Percentiles rank a stretch among this genome's conserved stretches.
Evolutionary conservation across 148 eudicot genomes (phyloP).

Genomic region (Amaranthus palmeri): DNA sequence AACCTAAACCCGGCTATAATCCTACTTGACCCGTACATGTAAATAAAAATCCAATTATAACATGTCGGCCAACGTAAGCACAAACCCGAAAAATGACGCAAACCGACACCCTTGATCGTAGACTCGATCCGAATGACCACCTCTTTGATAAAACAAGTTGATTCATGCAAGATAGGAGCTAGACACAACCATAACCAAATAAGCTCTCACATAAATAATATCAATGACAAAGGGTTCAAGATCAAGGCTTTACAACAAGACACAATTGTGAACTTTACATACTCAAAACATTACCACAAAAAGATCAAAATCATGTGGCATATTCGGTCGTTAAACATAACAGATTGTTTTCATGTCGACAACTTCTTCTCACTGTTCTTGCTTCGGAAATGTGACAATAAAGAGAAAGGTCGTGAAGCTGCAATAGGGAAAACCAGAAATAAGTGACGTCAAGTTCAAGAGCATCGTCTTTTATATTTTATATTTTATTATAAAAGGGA

Average conservation of each 20-base stretch:
- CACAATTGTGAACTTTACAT: constrained; percentile 12
- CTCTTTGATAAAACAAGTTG: not conserved
- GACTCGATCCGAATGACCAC: too few relatives aligned
- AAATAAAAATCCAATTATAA: too few relatives aligned
- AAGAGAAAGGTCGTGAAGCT: constrained; percentile 85
- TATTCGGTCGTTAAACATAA: not conserved
- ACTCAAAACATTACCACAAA: constrained; percentile 1
- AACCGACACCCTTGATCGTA: too few relatives aligned
- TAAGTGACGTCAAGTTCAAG: not conserved
- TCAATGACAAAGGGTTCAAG: not conserved
- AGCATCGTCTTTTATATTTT: not conserved
- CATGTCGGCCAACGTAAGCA: too few relatives aligned
- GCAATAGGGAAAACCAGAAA: constrained; percentile 23
- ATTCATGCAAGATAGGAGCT: not conserved
- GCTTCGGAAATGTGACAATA: constrained; percentile 73
- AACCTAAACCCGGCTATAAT: too few relatives aligned
- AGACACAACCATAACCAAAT: not conserved
- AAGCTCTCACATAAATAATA: constrained; percentile 4
- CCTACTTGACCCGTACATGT: too few relatives aligned
- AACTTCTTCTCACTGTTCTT: constrained; percentile 67
- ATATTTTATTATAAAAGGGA: not conserved
- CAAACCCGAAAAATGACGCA: too few relatives aligned
- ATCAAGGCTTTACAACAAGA: constrained; percentile 12
- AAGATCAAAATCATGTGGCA: constrained; percentile 15
- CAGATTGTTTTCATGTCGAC: constrained; percentile 28